Conservation (phyloP, 805 yeast genomes). For the Saturnispora sanitii region DNA sequence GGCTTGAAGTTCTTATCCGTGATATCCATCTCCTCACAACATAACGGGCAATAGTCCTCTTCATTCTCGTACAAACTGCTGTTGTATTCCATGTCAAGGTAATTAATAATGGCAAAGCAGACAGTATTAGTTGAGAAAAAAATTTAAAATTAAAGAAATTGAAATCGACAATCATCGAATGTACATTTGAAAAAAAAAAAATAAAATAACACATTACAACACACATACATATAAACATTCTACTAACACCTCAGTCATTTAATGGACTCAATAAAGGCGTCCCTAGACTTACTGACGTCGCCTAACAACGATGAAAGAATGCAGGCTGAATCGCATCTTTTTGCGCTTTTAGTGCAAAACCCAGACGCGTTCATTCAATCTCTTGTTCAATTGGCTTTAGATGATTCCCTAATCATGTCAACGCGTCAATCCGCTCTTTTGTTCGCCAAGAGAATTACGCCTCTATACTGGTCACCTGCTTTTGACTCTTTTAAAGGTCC, state of each 20-base stretch:
- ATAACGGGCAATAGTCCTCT: constrained; percentile 81
- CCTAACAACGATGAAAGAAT: constrained; percentile 45
- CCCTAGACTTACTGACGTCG: constrained; percentile 16
- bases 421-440: constrained; percentile 55
- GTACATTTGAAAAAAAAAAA: no score
- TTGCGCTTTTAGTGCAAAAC: constrained; percentile 32
- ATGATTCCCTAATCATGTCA: constrained; percentile 24
- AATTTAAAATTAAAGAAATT: no score
- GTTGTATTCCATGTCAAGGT: no score
- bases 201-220: no score
- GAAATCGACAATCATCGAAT: no score
- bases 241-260: neutral
- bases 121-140: no score
- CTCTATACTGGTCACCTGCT: constrained; percentile 74
- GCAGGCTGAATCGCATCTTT: constrained; percentile 42
- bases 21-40: constrained; percentile 96
- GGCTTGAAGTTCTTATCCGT: constrained; percentile 95
- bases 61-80: constrained; percentile 45
- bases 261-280: constrained; percentile 1
- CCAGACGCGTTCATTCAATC: constrained; percentile 39
- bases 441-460: constrained; percentile 57
- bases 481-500: constrained; percentile 67
- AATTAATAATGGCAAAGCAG: no score
- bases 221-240: no score
- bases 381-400: constrained; percentile 35